These are phyloP conservation scores for Parasitella parasitica DNA, from an alignment of 371 early-diverging fungal genomes.

Conservation along the genomic window DNA sequence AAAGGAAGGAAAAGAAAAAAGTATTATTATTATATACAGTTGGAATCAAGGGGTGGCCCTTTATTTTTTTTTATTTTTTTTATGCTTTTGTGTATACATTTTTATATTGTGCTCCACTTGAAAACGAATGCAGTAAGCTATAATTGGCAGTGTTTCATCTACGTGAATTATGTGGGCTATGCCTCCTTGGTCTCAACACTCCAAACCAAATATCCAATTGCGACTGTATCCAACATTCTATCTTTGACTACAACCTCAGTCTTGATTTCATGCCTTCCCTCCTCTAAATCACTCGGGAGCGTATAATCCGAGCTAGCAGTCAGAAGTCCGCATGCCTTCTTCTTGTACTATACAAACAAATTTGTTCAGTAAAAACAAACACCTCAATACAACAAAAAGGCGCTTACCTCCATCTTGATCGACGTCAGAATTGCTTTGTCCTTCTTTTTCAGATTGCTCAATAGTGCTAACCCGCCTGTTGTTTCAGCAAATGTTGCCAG, in stretches of 20 bases:
- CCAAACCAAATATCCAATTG: slow-evolving; percentile 43
- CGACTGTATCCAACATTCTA: slow-evolving; percentile 48
- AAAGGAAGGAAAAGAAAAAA: slow-evolving; percentile 1
- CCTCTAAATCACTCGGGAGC: slow-evolving; percentile 13
- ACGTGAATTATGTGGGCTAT: background rate
- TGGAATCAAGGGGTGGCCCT: slow-evolving; percentile 2
- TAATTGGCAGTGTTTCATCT: slow-evolving; percentile 16
- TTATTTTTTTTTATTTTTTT: background rate
- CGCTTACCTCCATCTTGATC: slow-evolving; percentile 54
- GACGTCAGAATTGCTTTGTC: slow-evolving; percentile 50
- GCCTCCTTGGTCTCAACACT: slow-evolving; percentile 24
- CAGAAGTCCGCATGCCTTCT: slow-evolving; percentile 50
- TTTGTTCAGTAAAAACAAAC: background rate
- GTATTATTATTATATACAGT: background rate
- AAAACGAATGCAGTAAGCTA: slow-evolving; percentile 1
- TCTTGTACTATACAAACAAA: slow-evolving; percentile 38
- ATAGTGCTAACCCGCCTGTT: slow-evolving; percentile 54
- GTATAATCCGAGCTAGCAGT: slow-evolving; percentile 38
- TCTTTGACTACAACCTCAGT: slow-evolving; percentile 50
- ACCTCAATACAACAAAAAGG: background rate
- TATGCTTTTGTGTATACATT: background rate
- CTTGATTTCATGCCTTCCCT: slow-evolving; percentile 27
- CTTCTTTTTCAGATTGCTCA: slow-evolving; percentile 42
- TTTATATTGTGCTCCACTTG: background rate
- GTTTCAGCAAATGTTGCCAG: slow-evolving; percentile 64